Percentiles rank a stretch among this genome's conserved stretches.
These are phyloP conservation scores for Beauveria sp. DNA, from an alignment of 2,329 filamentous ascomycete genomes.

Conservation along the genomic window DNA sequence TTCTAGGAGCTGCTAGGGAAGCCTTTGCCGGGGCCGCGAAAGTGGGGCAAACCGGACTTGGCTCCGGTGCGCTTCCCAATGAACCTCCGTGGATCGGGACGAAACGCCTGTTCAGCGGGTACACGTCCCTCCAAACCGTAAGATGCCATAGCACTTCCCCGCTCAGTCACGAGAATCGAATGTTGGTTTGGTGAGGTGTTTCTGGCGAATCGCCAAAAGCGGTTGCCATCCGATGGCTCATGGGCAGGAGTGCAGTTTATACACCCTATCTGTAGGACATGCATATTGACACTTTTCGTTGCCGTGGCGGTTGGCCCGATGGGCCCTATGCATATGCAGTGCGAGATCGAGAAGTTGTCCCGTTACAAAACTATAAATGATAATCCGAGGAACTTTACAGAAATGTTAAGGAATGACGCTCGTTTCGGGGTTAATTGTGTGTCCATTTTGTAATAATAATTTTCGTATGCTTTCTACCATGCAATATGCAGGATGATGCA, in stretches of 20 bases:
- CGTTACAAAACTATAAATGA: not conserved
- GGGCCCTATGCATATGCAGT: not conserved
- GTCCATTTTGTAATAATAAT: not conserved
- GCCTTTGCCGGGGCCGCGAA: not conserved
- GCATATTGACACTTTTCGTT: not conserved
- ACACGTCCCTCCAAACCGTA: not conserved
- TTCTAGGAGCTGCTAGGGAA: not conserved
- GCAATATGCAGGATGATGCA: not conserved
- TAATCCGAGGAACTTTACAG: too few relatives aligned
- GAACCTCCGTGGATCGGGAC: constrained; percentile 3
- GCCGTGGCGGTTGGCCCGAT: not conserved
- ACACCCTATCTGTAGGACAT: not conserved
- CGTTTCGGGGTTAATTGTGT: not conserved
- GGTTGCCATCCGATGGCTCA: too few relatives aligned
- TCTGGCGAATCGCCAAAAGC: not conserved
- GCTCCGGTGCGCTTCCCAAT: constrained; percentile 1
- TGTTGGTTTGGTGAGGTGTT: not conserved
- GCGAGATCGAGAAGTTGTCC: not conserved
- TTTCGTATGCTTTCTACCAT: not conserved
- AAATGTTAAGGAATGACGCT: not conserved
- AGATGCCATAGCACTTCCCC: not conserved
- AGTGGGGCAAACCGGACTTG: constrained; percentile 5
- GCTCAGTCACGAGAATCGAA: too few relatives aligned
- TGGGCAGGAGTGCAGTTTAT: too few relatives aligned
- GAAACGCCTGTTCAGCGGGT: not conserved